These are phyloP conservation scores for Anacardium occidentale DNA, from an alignment of 345 rosid genomes.

Conservation along the genomic window DNA sequence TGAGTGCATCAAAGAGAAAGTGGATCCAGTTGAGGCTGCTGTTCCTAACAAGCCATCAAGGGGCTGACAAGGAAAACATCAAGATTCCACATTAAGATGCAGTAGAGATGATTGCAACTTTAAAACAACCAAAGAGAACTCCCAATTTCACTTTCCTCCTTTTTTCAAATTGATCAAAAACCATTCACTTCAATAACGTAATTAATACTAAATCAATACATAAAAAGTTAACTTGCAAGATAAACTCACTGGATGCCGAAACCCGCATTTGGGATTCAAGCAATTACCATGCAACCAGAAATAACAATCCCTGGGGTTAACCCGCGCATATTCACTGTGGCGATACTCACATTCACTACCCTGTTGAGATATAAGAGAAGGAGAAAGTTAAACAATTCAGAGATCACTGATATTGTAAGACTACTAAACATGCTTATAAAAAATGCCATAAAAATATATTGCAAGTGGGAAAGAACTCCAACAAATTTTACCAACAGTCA, in stretches of 20 bases:
- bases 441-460: neutral
- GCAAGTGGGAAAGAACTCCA: neutral
- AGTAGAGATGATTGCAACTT: neutral
- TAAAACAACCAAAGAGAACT: neutral
- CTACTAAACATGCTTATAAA: neutral
- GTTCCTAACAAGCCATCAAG: slow-evolving; percentile 85
- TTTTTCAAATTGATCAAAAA: neutral
- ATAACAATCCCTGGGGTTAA: slow-evolving; percentile 94
- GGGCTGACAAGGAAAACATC: slow-evolving; percentile 52
- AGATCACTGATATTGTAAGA: neutral
- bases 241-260: slow-evolving; percentile 88
- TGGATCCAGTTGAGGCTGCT: slow-evolving; percentile 47
- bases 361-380: slow-evolving; percentile 33
- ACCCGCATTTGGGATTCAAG: slow-evolving; percentile 87
- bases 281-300: slow-evolving; percentile 92
- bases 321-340: slow-evolving; percentile 90
- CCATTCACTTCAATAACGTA: neutral
- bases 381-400: slow-evolving; percentile 9
- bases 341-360: slow-evolving; percentile 97
- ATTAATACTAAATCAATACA: neutral
- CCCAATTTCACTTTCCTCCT: neutral
- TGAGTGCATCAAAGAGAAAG: slow-evolving; percentile 31
- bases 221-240: neutral
- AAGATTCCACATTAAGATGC: slow-evolving; percentile 9
- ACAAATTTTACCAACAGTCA: no score